Percentiles rank a stretch among this genome's conserved stretches.
phyloP scores from a whole-genome alignment of 176 grass and related monocot species.

The Miscanthus lutarioriparius region DNA sequence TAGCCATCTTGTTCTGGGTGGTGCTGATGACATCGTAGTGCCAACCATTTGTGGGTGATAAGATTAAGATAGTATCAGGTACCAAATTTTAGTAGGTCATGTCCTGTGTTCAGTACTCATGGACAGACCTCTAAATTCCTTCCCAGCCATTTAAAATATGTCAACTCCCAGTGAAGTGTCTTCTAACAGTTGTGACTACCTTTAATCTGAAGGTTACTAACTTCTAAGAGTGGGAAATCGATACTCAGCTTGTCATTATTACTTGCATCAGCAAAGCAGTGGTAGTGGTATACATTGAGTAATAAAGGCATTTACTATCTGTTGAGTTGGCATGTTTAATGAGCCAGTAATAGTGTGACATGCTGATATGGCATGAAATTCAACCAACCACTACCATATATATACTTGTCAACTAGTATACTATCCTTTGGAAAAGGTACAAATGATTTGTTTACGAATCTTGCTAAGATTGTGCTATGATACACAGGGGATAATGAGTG shows the following conservation, averaged over 20 bases:
- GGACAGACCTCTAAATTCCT: not conserved
- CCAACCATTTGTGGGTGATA: not conserved
- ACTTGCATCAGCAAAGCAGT: not conserved
- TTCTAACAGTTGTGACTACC: too few relatives aligned
- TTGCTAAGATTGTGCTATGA: too few relatives aligned
- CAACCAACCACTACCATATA: not conserved
- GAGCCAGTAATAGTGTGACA: not conserved
- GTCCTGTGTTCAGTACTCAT: not conserved
- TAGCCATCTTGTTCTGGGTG: not conserved
- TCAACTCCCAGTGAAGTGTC: not conserved
- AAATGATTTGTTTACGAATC: too few relatives aligned
- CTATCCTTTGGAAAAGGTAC: too few relatives aligned
- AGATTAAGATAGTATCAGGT: not conserved
- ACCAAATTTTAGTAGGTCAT: not conserved
- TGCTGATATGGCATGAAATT: not conserved
- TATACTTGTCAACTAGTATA: too few relatives aligned
- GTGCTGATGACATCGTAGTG: not conserved
- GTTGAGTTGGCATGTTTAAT: not conserved
- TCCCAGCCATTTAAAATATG: not conserved
- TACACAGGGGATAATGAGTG: not conserved
- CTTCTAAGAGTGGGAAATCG: not conserved
- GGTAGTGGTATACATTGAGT: too few relatives aligned
- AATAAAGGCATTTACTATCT: not conserved
- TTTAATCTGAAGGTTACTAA: not conserved
- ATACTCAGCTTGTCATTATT: not conserved